These are phyloP conservation scores for Alternaria gaisen DNA, from an alignment of 2,329 filamentous ascomycete genomes.

Conservation along the genomic window DNA sequence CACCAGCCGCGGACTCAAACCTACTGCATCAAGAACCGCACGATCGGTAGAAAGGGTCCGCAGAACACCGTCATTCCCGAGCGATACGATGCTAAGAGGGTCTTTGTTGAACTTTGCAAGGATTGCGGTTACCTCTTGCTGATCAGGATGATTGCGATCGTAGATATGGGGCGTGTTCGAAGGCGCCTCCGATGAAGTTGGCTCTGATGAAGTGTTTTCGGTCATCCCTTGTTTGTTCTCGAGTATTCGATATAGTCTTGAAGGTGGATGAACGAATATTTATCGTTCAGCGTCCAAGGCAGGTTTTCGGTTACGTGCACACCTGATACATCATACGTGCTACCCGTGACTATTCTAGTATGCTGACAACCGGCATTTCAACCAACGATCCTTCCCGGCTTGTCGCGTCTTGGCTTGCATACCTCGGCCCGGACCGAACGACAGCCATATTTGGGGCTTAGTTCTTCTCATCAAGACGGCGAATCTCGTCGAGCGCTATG, in stretches of 20 bases:
- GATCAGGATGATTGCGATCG: not conserved
- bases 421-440: no score
- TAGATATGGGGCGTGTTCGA: accelerated
- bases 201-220: not conserved
- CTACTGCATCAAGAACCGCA: not conserved
- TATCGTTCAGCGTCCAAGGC: not conserved
- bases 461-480: accelerated
- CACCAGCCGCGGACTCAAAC: not conserved
- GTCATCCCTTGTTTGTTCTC: not conserved
- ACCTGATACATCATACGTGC: no score
- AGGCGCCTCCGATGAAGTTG: not conserved
- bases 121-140: not conserved
- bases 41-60: not conserved
- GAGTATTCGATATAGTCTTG: not conserved
- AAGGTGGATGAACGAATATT: no score
- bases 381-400: not conserved
- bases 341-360: accelerated
- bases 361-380: not conserved
- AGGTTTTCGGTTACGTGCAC: accelerated
- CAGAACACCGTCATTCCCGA: not conserved
- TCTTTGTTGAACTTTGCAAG: not conserved
- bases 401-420: not conserved
- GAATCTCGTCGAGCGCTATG: no score
- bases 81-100: not conserved
- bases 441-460: accelerated